Evolutionary conservation across 2,329 filamentous ascomycete species (phyloP).

Genomic region (Pestalotiopsis sp.): DNA sequence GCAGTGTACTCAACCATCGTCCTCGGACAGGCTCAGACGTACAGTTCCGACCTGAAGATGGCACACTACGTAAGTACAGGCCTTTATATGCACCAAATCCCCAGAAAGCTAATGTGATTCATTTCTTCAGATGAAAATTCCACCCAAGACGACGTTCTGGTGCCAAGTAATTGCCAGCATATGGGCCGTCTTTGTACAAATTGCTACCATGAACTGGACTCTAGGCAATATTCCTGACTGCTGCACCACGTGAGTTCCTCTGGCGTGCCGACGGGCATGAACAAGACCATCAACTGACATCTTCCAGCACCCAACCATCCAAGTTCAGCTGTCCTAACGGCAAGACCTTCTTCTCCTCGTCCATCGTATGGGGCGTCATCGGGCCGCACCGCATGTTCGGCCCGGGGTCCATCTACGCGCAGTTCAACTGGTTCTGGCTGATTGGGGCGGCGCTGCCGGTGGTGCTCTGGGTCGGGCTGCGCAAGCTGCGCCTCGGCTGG

Average conservation of each 20-base stretch:
- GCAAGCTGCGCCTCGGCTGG: slow-evolving; percentile 40
- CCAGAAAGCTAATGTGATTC: background rate
- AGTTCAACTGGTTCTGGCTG: slow-evolving; percentile 57
- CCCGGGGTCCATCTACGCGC: slow-evolving; percentile 49
- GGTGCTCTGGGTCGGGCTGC: slow-evolving; percentile 44
- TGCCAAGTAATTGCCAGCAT: slow-evolving; percentile 53
- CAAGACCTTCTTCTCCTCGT: slow-evolving; percentile 50
- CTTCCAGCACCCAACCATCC: slow-evolving; percentile 42
- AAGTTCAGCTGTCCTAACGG: slow-evolving; percentile 46
- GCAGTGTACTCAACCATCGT: slow-evolving; percentile 42
- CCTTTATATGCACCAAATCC: background rate
- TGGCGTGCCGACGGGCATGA: background rate
- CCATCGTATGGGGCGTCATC: slow-evolving; percentile 59
- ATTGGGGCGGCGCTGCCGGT: slow-evolving; percentile 51
- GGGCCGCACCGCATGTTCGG: slow-evolving; percentile 59
- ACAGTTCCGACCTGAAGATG: slow-evolving; percentile 35
- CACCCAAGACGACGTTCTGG: slow-evolving; percentile 50
- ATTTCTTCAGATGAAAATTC: slow-evolving; percentile 31
- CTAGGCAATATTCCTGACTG: slow-evolving; percentile 45
- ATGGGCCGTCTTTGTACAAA: slow-evolving; percentile 48
- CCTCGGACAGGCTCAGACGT: slow-evolving; percentile 37
- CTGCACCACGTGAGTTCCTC: slow-evolving; percentile 34
- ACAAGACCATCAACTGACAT: slow-evolving; percentile 30
- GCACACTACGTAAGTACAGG: slow-evolving; percentile 29
- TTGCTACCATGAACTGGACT: slow-evolving; percentile 50